phyloP scores from a whole-genome alignment of 2,329 filamentous ascomycete species.

The Ilyonectria destructans region DNA sequence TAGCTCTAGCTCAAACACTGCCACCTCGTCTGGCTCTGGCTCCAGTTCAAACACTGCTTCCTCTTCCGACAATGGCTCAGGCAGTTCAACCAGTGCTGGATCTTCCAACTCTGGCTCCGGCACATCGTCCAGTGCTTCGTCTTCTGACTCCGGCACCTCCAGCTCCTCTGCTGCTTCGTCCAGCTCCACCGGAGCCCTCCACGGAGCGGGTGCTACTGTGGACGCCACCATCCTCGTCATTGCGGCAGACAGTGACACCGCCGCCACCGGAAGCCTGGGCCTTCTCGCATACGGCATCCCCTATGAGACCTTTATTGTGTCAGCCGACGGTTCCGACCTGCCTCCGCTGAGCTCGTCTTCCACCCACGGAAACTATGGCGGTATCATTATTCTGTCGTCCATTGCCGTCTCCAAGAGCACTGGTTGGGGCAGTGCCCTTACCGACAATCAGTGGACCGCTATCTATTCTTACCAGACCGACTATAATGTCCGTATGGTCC shows the following conservation, averaged over 20 bases:
- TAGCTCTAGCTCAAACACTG: too few relatives aligned
- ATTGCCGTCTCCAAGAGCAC: constrained; percentile 29
- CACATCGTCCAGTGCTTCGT: not conserved
- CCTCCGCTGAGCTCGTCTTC: constrained; percentile 31
- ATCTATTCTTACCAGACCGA: constrained; percentile 33
- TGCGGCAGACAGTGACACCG: constrained; percentile 16
- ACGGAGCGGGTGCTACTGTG: not conserved
- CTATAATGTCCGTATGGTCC: constrained; percentile 36
- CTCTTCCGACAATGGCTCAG: too few relatives aligned
- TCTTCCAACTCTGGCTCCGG: too few relatives aligned
- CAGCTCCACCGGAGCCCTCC: not conserved
- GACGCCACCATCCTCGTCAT: constrained; percentile 26
- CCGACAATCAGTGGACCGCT: constrained; percentile 28
- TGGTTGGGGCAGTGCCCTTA: constrained; percentile 36
- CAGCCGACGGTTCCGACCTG: constrained; percentile 24
- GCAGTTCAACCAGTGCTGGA: too few relatives aligned
- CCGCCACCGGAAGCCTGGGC: constrained; percentile 25
- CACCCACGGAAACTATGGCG: constrained; percentile 29
- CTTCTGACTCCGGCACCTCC: not conserved
- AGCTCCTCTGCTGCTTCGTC: not conserved
- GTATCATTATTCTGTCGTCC: constrained; percentile 31
- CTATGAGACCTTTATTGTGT: constrained; percentile 30
- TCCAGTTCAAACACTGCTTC: too few relatives aligned
- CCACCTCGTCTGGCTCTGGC: too few relatives aligned
- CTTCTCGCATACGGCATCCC: constrained; percentile 36